A percentile compares a stretch with the other conserved stretches of the same genome.
Evolutionary conservation across 1,284 basidiomycete species (phyloP).

Genomic region (Papiliotrema flavescens): DNA sequence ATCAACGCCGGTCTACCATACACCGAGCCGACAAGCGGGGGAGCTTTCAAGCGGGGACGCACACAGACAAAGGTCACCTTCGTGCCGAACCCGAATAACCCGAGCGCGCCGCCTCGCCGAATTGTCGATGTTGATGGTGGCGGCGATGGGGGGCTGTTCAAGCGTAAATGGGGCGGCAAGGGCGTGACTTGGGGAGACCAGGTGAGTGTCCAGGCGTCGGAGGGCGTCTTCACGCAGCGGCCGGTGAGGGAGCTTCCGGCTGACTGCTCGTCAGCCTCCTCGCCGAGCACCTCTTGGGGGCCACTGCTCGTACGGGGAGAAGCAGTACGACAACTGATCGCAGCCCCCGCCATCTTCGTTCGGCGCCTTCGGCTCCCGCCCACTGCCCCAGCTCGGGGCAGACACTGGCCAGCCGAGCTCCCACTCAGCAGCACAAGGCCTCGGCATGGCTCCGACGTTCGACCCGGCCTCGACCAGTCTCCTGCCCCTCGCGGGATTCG

Average conservation of each 20-base stretch:
- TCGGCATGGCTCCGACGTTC: not conserved
- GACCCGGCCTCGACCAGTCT: not conserved
- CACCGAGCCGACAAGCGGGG: constrained; percentile 10
- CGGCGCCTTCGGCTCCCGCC: not conserved
- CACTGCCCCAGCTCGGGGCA: not conserved
- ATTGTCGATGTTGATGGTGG: constrained; percentile 9
- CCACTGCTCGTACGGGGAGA: too few relatives aligned
- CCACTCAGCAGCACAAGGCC: constrained; percentile 6
- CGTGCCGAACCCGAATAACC: constrained; percentile 3
- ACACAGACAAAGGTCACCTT: not conserved
- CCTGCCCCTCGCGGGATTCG: not conserved
- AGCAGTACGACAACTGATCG: not conserved
- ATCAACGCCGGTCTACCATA: constrained; percentile 10
- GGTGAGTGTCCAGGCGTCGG: too few relatives aligned
- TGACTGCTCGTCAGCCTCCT: too few relatives aligned
- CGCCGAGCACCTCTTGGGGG: too few relatives aligned
- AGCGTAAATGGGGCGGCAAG: not conserved
- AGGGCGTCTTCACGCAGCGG: too few relatives aligned
- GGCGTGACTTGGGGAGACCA: constrained; percentile 1
- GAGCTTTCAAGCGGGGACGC: not conserved
- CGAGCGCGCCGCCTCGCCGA: constrained; percentile 3
- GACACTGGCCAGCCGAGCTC: not conserved
- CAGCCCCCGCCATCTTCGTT: not conserved
- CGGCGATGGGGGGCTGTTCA: not conserved
- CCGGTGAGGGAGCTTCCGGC: too few relatives aligned